Conservation (phyloP, 805 yeast species). For the Myxozyma geophila region DNA sequence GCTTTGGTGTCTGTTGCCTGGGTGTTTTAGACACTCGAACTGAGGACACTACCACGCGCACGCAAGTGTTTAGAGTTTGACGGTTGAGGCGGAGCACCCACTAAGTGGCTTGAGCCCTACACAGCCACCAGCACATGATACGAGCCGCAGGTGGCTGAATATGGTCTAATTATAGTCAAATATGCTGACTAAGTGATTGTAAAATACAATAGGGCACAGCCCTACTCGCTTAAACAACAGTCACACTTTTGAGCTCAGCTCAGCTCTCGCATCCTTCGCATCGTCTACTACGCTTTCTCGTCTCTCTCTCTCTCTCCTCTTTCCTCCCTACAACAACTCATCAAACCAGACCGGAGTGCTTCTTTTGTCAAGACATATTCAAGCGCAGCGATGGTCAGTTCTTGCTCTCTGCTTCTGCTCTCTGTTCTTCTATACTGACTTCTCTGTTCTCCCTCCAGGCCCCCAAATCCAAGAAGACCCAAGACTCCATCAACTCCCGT, state of each 20-base stretch:
- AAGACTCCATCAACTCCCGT: constrained; percentile 96
- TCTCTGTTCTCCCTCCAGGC: constrained; percentile 20
- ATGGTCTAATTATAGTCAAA: background rate
- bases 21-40: too few relatives aligned
- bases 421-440: constrained; percentile 10
- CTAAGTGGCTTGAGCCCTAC: too few relatives aligned
- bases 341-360: constrained; percentile 83
- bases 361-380: constrained; percentile 8
- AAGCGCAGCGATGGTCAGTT: constrained; percentile 98
- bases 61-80: too few relatives aligned
- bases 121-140: too few relatives aligned
- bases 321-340: constrained; percentile 4
- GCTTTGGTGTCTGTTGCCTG: too few relatives aligned
- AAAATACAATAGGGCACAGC: background rate
- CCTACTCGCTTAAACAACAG: background rate
- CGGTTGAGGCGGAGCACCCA: too few relatives aligned
- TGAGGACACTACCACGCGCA: too few relatives aligned
- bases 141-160: background rate
- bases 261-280: background rate
- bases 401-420: constrained; percentile 34
- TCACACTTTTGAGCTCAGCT: too few relatives aligned
- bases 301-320: background rate
- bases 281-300: background rate
- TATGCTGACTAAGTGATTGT: background rate
- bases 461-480: constrained; percentile 72